phyloP scores from a whole-genome alignment of 257 asterid genomes.

The Jacaranda copaia region DNA sequence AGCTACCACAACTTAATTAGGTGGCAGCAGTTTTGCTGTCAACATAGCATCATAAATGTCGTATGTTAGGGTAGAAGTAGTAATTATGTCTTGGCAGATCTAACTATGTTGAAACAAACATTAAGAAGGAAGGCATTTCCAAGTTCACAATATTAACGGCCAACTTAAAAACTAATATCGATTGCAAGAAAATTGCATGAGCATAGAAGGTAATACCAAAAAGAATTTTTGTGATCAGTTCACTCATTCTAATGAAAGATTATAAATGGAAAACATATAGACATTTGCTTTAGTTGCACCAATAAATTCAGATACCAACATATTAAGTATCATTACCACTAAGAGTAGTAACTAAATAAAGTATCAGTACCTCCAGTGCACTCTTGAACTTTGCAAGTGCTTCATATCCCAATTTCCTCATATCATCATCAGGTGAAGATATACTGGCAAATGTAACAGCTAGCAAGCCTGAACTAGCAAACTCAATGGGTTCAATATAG shows the following conservation, averaged over 20 bases:
- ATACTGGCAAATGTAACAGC: conserved; percentile 76
- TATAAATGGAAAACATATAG: conserved; percentile 5
- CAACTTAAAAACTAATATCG: background rate
- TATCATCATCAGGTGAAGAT: conserved; percentile 78
- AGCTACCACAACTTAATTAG: background rate
- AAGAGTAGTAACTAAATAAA: conserved; percentile 18
- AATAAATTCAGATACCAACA: conserved; percentile 29
- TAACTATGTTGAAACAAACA: background rate
- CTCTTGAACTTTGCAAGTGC: conserved; percentile 72
- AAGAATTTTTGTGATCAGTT: background rate
- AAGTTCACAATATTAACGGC: background rate
- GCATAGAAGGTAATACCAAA: background rate
- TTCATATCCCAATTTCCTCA: conserved; percentile 82
- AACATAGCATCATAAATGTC: background rate
- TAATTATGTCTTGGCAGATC: background rate
- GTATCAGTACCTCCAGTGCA: conserved; percentile 67
- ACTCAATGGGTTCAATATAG: conserved; percentile 84
- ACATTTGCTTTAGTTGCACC: conserved; percentile 18
- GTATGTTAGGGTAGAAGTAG: background rate
- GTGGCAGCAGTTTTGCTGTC: background rate
- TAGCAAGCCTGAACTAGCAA: conserved; percentile 88
- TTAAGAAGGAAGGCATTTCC: background rate
- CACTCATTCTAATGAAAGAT: conserved; percentile 15
- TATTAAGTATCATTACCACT: conserved; percentile 9
- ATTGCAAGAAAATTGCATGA: background rate